Conservation (phyloP, 108 stramenopile species). For the Conticribra weissflogii region DNA sequence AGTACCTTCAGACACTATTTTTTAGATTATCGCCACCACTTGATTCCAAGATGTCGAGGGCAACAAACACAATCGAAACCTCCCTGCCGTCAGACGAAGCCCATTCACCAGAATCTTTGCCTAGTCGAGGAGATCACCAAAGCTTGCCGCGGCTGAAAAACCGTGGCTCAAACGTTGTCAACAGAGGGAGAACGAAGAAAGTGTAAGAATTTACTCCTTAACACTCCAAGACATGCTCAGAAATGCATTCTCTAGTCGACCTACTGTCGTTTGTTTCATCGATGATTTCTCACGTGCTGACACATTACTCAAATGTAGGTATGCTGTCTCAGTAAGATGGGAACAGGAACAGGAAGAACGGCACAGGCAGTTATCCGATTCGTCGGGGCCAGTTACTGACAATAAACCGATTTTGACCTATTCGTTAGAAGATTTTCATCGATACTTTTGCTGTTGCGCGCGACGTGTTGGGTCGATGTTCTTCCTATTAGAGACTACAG, state of each 20-base stretch:
- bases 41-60: too few species aligned
- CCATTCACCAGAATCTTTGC: too few species aligned
- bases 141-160: too few species aligned
- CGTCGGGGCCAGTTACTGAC: conserved; percentile 22
- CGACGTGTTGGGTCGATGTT: conserved; percentile 85
- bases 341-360: conserved; percentile 63
- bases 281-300: background rate
- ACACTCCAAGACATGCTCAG: background rate
- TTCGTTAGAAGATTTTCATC: conserved; percentile 60
- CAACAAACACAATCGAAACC: too few species aligned
- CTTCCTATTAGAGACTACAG: conserved; percentile 65
- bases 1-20: too few species aligned
- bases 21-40: too few species aligned
- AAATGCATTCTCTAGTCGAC: background rate
- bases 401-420: conserved; percentile 22
- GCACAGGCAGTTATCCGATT: conserved; percentile 39
- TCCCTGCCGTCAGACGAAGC: too few species aligned
- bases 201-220: background rate
- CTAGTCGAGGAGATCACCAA: too few species aligned
- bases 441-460: conserved; percentile 86
- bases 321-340: conserved; percentile 88
- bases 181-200: background rate
- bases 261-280: background rate
- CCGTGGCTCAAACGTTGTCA: background rate
- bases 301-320: conserved; percentile 32